Evolutionary conservation across 805 yeast genomes (phyloP).

Genomic region (Yarrowia deformans): DNA sequence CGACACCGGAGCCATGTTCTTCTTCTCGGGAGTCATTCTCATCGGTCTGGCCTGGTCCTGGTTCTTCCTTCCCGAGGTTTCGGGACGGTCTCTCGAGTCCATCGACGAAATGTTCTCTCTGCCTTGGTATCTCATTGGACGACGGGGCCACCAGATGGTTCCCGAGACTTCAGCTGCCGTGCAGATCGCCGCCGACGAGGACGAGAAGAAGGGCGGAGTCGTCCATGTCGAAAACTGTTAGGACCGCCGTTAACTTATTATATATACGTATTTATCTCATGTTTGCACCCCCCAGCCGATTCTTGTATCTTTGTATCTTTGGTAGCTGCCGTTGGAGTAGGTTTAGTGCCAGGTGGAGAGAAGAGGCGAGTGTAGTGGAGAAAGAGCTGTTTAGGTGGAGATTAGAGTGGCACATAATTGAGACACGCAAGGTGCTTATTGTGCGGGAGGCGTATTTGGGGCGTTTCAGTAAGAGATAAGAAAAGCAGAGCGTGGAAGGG

Average conservation of each 20-base stretch:
- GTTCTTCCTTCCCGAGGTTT: constrained; percentile 60
- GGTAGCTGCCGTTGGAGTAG: constrained; percentile 13
- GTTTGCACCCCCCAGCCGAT: background rate
- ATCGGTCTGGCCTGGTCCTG: constrained; percentile 57
- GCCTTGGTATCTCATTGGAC: constrained; percentile 66
- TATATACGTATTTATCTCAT: constrained; percentile 10
- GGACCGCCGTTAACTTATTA: background rate
- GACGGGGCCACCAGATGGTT: constrained; percentile 30
- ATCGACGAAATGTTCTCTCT: constrained; percentile 61
- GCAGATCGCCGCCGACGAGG: constrained; percentile 16
- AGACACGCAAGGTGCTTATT: background rate
- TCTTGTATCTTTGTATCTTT: too few species aligned
- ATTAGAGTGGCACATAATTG: background rate
- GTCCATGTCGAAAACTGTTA: constrained; percentile 30
- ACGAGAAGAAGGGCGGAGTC: constrained; percentile 29
- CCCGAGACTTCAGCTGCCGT: constrained; percentile 30
- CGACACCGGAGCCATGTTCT: constrained; percentile 60
- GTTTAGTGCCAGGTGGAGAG: constrained; percentile 9
- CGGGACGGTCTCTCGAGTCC: constrained; percentile 60
- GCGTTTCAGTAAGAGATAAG: background rate
- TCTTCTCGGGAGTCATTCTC: constrained; percentile 56
- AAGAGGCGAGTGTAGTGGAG: background rate
- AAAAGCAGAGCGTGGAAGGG: background rate
- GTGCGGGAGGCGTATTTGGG: background rate
- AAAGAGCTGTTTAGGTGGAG: background rate